phyloP scores from a whole-genome alignment of 2,329 filamentous ascomycete species.

The Thielaviopsis ethacetica region DNA sequence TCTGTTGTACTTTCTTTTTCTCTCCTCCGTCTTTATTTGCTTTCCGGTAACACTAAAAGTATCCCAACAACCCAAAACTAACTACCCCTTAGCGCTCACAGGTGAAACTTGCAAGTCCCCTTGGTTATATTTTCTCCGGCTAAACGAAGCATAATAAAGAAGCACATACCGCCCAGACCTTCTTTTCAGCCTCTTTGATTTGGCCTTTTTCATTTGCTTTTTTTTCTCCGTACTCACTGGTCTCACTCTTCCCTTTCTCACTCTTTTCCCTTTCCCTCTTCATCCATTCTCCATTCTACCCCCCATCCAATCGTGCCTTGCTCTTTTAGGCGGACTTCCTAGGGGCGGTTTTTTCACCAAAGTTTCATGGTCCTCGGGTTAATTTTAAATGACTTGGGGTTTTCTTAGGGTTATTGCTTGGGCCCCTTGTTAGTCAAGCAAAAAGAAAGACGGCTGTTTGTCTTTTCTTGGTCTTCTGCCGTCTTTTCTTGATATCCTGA shows the following conservation, averaged over 20 bases:
- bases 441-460: neutral
- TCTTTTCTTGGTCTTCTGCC: neutral
- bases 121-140: constrained; percentile 5
- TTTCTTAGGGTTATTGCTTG: neutral
- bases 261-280: neutral
- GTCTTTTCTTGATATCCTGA: neutral
- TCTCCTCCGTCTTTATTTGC: too few species aligned
- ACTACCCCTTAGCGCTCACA: constrained; percentile 2
- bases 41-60: too few species aligned
- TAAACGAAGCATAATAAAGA: constrained; percentile 1
- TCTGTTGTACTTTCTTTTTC: neutral
- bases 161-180: neutral
- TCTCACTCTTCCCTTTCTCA: neutral
- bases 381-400: neutral
- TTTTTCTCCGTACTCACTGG: neutral
- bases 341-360: neutral
- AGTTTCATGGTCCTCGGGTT: neutral
- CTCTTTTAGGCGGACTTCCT: neutral
- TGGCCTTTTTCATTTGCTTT: neutral
- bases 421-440: too few species aligned
- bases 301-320: neutral
- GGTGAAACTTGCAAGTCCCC: constrained; percentile 1
- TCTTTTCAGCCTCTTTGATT: neutral
- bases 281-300: neutral
- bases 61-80: neutral